These are phyloP conservation scores for Cunninghamia lanceolata DNA, from an alignment of 75 land plant species.

Conservation along the genomic window DNA sequence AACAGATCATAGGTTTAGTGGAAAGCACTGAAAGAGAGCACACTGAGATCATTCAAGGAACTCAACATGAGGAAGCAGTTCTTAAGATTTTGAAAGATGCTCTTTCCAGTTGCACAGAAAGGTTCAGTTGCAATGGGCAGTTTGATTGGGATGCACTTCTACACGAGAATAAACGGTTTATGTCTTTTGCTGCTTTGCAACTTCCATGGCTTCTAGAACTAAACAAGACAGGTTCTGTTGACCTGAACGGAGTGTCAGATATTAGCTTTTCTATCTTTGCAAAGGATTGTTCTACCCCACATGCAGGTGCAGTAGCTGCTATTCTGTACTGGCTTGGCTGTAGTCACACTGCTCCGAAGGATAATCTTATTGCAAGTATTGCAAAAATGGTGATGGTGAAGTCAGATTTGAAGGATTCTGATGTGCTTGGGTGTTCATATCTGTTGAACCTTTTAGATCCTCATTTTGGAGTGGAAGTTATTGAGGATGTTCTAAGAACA, in stretches of 20 bases:
- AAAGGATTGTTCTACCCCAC: conserved; percentile 26
- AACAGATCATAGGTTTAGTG: conserved; percentile 17
- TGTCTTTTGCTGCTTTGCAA: conserved; percentile 55
- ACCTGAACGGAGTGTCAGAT: conserved; percentile 11
- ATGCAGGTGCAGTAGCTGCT: conserved; percentile 36
- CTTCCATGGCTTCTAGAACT: conserved; percentile 84
- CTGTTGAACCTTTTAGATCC: conserved; percentile 79
- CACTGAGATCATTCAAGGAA: background rate
- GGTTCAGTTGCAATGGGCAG: conserved; percentile 23
- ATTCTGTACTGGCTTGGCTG: conserved; percentile 69
- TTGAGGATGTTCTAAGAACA: conserved; percentile 61
- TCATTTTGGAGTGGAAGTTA: conserved; percentile 61
- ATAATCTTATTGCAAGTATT: conserved; percentile 63
- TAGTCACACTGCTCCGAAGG: conserved; percentile 55
- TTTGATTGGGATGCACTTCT: conserved; percentile 42
- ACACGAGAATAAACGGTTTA: conserved; percentile 47
- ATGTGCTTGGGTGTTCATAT: conserved; percentile 56
- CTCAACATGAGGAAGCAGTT: conserved; percentile 14
- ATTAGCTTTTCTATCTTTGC: conserved; percentile 12
- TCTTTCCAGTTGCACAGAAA: conserved; percentile 44
- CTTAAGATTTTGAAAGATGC: conserved; percentile 14
- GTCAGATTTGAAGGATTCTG: conserved; percentile 49
- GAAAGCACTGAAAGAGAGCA: conserved; percentile 3
- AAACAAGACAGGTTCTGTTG: conserved; percentile 28
- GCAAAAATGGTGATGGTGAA: conserved; percentile 60